phyloP scores from a whole-genome alignment of 164 flowering plant species.

The Nelumbo lutea region DNA sequence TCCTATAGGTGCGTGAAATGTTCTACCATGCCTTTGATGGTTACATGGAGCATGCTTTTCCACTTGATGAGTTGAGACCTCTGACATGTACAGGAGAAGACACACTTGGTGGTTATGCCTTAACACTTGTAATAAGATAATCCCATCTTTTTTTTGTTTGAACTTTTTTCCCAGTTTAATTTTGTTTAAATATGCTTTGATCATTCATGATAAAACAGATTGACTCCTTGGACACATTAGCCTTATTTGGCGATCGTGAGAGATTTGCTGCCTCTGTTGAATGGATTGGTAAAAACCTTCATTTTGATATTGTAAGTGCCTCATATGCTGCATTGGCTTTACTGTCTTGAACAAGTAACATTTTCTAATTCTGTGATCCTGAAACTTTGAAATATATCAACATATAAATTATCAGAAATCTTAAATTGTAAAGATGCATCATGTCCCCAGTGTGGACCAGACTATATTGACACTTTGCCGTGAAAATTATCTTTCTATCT shows the following conservation, averaged over 20 bases:
- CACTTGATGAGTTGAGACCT: constrained; percentile 86
- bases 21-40: constrained; percentile 96
- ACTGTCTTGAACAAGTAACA: background rate
- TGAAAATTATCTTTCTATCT: too few relatives aligned
- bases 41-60: constrained; percentile 93
- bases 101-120: constrained; percentile 90
- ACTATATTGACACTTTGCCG: too few relatives aligned
- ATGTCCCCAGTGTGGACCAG: too few relatives aligned
- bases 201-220: constrained; percentile 42
- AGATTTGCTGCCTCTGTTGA: constrained; percentile 78
- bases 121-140: constrained; percentile 65
- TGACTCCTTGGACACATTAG: constrained; percentile 87
- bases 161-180: background rate
- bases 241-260: constrained; percentile 76
- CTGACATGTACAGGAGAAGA: constrained; percentile 87
- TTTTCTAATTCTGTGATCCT: background rate
- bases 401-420: background rate
- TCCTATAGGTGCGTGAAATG: constrained; percentile 77
- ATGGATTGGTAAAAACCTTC: constrained; percentile 93
- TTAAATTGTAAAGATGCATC: too few relatives aligned
- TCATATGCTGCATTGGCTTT: constrained; percentile 7
- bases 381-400: background rate
- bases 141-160: background rate
- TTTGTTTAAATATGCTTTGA: background rate
- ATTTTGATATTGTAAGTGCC: constrained; percentile 89